Conservation (phyloP, 2,329 filamentous ascomycete species). For the Berkeleyomyces basicola region DNA sequence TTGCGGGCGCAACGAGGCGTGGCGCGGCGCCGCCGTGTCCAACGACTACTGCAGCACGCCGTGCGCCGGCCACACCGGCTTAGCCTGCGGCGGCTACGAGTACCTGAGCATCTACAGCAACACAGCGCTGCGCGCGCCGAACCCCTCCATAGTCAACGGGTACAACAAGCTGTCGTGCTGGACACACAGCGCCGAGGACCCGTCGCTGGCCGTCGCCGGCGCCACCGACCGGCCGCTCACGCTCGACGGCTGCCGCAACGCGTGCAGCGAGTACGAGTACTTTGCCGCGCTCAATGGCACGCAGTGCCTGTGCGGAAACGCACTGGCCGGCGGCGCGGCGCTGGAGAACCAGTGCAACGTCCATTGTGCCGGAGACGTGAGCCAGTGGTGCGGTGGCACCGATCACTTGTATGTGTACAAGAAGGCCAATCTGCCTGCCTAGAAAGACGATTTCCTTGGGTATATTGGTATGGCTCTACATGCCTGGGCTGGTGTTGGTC, state of each 20-base stretch:
- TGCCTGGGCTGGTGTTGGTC: background rate
- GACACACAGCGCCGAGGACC: background rate
- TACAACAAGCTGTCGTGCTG: slow-evolving; percentile 11
- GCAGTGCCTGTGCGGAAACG: slow-evolving; percentile 4
- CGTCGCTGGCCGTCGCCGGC: background rate
- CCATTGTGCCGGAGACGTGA: slow-evolving; percentile 1
- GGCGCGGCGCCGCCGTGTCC: slow-evolving; percentile 3
- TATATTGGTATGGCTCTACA: background rate
- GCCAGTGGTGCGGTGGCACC: slow-evolving; percentile 3
- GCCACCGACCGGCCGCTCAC: background rate
- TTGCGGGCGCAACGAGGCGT: background rate
- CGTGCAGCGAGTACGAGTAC: slow-evolving; percentile 5
- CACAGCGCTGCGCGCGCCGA: background rate
- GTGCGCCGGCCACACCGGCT: slow-evolving; percentile 2
- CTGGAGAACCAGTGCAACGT: slow-evolving; percentile 3
- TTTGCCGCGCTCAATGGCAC: slow-evolving; percentile 6
- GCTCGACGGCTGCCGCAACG: background rate
- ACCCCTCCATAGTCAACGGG: slow-evolving; percentile 1
- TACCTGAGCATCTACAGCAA: slow-evolving; percentile 7
- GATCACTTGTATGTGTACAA: slow-evolving; percentile 9
- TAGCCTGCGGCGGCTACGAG: slow-evolving; percentile 3
- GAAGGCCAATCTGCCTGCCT: slow-evolving; percentile 8
- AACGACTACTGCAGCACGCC: slow-evolving; percentile 5
- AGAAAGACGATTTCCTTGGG: background rate
- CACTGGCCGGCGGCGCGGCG: slow-evolving; percentile 1